Base-by-base conservation (phyloP, 208 protist species). In the Leishmania guyanensis region DNA sequence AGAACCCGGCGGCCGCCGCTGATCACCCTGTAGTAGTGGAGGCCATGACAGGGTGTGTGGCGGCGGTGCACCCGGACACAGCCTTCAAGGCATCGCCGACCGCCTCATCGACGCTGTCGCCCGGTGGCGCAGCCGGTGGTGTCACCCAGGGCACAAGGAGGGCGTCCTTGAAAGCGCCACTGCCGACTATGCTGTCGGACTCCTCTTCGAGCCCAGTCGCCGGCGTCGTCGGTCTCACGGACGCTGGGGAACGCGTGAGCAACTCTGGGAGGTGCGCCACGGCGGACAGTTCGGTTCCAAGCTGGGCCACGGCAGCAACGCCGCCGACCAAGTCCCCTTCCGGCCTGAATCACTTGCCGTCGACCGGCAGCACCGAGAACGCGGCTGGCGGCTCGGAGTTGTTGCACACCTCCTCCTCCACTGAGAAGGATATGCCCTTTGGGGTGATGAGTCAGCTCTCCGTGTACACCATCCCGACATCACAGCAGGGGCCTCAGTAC, bases 401-500 rank as follows among this genome's bases (percentile, higher is more conserved):
- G 51, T 50, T 72, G 2, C 51, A 51, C 43, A 22, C 36, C 43
- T 16, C 78, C 1, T 74, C 78, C 4, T 73, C 73, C 20, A 6
- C 43, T 48, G 8, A 54, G 17, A 82, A 70, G 50, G 75, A 83
- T 26, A 73, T 81, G 70, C 60, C 79, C 50, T 83, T 77, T 48
- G 75, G 72, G 70, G 72, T 66, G 6, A 81, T 83, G 79, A 83
- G 48, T 9, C 68, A 77, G 53, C 79, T 79, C 54, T 80, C 86
- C 50, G 86, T 87, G 62, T 91, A 94, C 84, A 95, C 87, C 0
- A 92, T 93, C 69, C 94, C 94, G 0, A 83, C 90, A 29, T 93
- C 91, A 26, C 85, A 86, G 54, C 92, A 94, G 65, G 92, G 92
- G 33, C 92, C 94, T 2, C 86, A 95, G 85, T 93, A 95, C 89